Evolutionary conservation across 1,284 basidiomycete genomes (phyloP).

Genomic region (Marasmius tenuissimus): DNA sequence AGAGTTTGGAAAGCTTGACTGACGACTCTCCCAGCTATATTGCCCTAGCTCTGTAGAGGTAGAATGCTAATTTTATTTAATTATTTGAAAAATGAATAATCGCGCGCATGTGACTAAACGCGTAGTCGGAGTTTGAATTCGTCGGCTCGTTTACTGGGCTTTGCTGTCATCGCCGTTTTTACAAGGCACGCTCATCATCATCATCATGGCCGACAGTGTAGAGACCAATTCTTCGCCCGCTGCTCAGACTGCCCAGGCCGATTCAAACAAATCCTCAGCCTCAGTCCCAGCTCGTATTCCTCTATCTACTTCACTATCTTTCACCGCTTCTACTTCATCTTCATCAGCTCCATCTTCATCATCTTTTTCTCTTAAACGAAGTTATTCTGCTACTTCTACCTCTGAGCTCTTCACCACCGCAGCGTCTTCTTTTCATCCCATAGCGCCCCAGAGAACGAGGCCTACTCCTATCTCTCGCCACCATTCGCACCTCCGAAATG

Average conservation of each 20-base stretch:
- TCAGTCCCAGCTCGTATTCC: neutral
- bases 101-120: conserved; percentile 2
- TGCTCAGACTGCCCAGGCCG: neutral
- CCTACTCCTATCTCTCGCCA: conserved; percentile 2
- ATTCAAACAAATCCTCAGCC: too few relatives aligned
- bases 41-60: conserved; percentile 45
- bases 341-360: conserved; percentile 15
- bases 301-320: neutral
- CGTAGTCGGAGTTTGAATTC: neutral
- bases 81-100: neutral
- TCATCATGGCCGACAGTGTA: neutral
- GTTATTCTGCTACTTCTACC: conserved; percentile 41
- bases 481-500: conserved; percentile 18
- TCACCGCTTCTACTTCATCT: conserved; percentile 11
- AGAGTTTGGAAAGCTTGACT: neutral
- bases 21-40: conserved; percentile 44
- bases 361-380: conserved; percentile 46
- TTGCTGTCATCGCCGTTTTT: neutral
- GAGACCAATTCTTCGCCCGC: neutral
- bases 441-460: conserved; percentile 18
- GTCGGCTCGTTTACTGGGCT: neutral
- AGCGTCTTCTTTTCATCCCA: conserved; percentile 50
- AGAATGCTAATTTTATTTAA: neutral
- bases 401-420: conserved; percentile 59
- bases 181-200: neutral